phyloP scores from a whole-genome alignment of 805 yeast genomes.

The Kluyveromyces siamensis region DNA sequence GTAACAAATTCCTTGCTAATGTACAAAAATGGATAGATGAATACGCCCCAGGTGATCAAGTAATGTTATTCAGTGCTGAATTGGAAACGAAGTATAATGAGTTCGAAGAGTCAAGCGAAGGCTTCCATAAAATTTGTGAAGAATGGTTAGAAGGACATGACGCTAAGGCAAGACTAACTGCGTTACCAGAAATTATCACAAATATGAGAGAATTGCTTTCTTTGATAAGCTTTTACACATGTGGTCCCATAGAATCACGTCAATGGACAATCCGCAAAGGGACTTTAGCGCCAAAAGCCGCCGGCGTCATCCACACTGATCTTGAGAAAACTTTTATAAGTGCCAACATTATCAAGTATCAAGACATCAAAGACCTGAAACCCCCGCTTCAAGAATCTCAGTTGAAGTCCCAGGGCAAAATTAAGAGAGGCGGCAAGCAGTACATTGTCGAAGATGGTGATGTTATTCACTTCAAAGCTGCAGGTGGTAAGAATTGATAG shows the following conservation, averaged over 20 bases:
- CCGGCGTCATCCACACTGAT: constrained; percentile 84
- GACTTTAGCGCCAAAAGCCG: constrained; percentile 79
- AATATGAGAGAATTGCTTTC: constrained; percentile 61
- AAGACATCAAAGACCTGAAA: constrained; percentile 36
- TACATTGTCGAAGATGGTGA: constrained; percentile 82
- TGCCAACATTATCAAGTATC: constrained; percentile 64
- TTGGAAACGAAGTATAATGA: constrained; percentile 33
- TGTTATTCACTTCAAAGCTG: constrained; percentile 62
- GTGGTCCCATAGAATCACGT: constrained; percentile 76
- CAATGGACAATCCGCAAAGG: constrained; percentile 83
- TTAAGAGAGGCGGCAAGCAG: constrained; percentile 50
- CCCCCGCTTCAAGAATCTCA: constrained; percentile 20
- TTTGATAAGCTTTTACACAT: constrained; percentile 76
- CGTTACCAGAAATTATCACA: constrained; percentile 53
- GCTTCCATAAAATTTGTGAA: constrained; percentile 10
- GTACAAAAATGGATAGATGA: constrained; percentile 59
- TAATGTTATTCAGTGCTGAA: constrained; percentile 60
- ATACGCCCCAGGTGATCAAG: constrained; percentile 57
- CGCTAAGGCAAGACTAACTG: constrained; percentile 35
- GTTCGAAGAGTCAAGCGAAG: constrained; percentile 23
- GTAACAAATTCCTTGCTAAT: constrained; percentile 40
- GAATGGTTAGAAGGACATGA: constrained; percentile 32
- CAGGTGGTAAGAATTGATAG: constrained; percentile 44
- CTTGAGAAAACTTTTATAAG: constrained; percentile 70
- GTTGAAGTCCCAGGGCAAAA: constrained; percentile 20